Evolutionary conservation across 768 basidiomycete species (phyloP), one percentile per base, ranked within the genome.

Genomic region (Mycena alexandri): DNA sequence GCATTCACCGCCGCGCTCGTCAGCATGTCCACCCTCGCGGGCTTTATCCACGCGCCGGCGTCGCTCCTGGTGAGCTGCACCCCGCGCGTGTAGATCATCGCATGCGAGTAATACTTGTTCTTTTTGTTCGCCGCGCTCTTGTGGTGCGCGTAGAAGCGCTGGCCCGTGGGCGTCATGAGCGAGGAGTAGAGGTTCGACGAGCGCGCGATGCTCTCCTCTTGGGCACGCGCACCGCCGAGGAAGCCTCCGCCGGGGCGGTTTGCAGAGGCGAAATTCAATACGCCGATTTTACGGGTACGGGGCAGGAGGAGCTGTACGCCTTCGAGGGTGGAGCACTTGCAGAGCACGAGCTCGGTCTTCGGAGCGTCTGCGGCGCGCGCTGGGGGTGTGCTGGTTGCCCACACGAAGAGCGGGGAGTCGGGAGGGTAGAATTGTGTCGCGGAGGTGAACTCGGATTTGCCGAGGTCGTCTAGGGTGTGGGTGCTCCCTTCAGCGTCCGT

Each of bases 191-290:
- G 72, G 12, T 84, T 85, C 33, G 87, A 87, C 5, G 87, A 82
- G 54, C 87, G 83, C 19, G 87, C 87, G 70, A 89, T 80, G 63
- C 83, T 83, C 74, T 89, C 88, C 70, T 89, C 88, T 66, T 89
- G 87, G 7, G 88, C 87, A 58, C 85, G 82, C 1, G 87, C 84
- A 41, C 87, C 88, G 53, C 61, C 70, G 48, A 81, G 77, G 73
- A 89, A 89, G 12, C 88, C 88, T 7, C 87, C 87, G 1, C 87
- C 87, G 1, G 85, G 85, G 16, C 82, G 82, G 52, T 77, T 85
- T 17, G 87, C 87, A 11, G 86, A 86, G 9, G 87, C 87, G 67
- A 88, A 88, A 72, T 83, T 88, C n/a, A 88, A 83, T 17, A 88
- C 76, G 34, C 85, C 86, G n/a, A 86, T 77, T 52, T 71, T 82